Evolutionary conservation across 805 yeast species (phyloP).

Genomic region (Kluyveromyces siamensis): DNA sequence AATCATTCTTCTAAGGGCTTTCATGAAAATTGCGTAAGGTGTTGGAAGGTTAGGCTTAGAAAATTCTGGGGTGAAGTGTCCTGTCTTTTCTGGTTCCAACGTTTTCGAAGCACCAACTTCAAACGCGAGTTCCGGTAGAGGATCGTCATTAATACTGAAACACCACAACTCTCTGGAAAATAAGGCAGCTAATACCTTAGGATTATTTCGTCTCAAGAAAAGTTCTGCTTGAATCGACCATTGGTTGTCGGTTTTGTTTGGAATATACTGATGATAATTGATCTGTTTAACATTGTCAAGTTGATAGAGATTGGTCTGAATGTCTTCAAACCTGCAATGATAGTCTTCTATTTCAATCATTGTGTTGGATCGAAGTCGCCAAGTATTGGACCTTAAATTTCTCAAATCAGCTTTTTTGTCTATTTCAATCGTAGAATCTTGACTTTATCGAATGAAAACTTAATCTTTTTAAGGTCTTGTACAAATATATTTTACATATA

Average conservation of each 20-base stretch:
- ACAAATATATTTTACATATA: too few relatives aligned
- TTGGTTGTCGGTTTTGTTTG: slow-evolving; percentile 31
- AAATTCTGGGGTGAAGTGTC: slow-evolving; percentile 27
- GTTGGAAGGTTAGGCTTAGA: slow-evolving; percentile 32
- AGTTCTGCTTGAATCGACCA: slow-evolving; percentile 35
- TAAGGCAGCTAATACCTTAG: slow-evolving; percentile 30
- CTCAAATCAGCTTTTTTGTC: too few relatives aligned
- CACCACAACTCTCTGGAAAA: slow-evolving; percentile 37
- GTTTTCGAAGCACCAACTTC: slow-evolving; percentile 5
- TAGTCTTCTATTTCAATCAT: not conserved
- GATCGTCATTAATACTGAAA: slow-evolving; percentile 33
- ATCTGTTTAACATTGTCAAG: slow-evolving; percentile 22
- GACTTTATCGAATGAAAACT: too few relatives aligned
- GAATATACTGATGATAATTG: slow-evolving; percentile 27
- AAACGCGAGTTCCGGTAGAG: slow-evolving; percentile 25
- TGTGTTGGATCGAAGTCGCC: not conserved
- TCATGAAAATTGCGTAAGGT: slow-evolving; percentile 38
- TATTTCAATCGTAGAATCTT: too few relatives aligned
- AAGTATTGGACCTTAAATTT: too few relatives aligned
- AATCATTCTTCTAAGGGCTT: slow-evolving; percentile 40
- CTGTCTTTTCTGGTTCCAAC: slow-evolving; percentile 21
- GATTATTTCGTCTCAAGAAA: slow-evolving; percentile 27
- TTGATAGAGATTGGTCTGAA: slow-evolving; percentile 23
- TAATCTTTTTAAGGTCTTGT: too few relatives aligned
- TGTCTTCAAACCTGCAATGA: slow-evolving; percentile 20